Evolutionary conservation across 2,329 filamentous ascomycete genomes (phyloP).

Genomic region (Teratosphaeria viscida): DNA sequence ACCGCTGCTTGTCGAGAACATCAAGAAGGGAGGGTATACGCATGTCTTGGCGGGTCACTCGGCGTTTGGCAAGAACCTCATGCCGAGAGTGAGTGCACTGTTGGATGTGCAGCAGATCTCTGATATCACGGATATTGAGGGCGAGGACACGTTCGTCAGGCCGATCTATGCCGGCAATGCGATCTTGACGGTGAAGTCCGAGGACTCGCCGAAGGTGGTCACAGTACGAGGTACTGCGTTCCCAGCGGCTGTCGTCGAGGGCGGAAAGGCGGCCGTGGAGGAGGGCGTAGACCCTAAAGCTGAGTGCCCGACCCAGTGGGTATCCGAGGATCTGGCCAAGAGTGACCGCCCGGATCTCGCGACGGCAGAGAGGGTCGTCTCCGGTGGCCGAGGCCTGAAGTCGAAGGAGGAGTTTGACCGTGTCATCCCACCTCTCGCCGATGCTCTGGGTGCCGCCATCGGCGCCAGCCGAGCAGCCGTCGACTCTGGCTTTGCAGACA

Average conservation of each 20-base stretch:
- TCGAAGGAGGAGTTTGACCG: constrained; percentile 96
- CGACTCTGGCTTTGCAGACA: constrained; percentile 95
- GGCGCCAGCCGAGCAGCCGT: constrained; percentile 91
- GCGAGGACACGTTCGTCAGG: constrained; percentile 87
- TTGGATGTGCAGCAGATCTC: constrained; percentile 90
- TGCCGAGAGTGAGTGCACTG: constrained; percentile 84
- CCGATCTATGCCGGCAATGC: constrained; percentile 98
- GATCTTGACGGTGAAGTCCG: constrained; percentile 88
- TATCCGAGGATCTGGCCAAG: constrained; percentile 85
- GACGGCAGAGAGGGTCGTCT: constrained; percentile 82
- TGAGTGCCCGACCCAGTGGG: constrained; percentile 68
- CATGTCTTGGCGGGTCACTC: constrained; percentile 87
- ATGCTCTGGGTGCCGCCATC: constrained; percentile 87
- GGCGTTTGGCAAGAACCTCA: constrained; percentile 89
- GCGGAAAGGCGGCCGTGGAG: constrained; percentile 65
- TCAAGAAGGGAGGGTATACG: constrained; percentile 89
- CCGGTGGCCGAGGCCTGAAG: constrained; percentile 87
- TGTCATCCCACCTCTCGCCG: constrained; percentile 83
- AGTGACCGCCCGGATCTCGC: constrained; percentile 88
- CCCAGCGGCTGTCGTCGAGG: constrained; percentile 58
- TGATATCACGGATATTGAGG: constrained; percentile 77
- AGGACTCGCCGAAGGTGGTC: constrained; percentile 74
- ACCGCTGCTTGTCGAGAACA: constrained; percentile 87
- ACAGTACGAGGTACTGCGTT: constrained; percentile 93
- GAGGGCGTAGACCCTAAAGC: constrained; percentile 76